Evolutionary conservation across 306 rosid species (phyloP).

Genomic region (Corylus americana): DNA sequence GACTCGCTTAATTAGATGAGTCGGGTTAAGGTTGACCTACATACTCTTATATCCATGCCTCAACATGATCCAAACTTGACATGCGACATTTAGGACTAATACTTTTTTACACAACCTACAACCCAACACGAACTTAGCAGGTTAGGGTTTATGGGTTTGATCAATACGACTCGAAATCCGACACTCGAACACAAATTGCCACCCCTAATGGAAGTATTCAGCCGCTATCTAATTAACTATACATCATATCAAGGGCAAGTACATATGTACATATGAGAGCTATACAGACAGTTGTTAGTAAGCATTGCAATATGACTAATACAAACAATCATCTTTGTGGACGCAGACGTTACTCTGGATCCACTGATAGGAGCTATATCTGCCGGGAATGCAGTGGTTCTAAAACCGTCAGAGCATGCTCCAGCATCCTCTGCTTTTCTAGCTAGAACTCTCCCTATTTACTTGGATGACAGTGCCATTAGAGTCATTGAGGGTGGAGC

Average conservation of each 20-base stretch:
- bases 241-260: background rate
- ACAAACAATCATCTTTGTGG: background rate
- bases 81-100: no score
- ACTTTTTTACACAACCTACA: no score
- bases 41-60: no score
- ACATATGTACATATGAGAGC: background rate
- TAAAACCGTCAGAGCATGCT: slow-evolving; percentile 81
- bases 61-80: no score
- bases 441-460: slow-evolving; percentile 59
- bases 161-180: no score
- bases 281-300: background rate
- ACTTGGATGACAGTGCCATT: slow-evolving; percentile 68
- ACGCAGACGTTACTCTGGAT: slow-evolving; percentile 75
- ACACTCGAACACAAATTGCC: no score
- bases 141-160: no score
- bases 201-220: no score
- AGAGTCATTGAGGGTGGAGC: slow-evolving; percentile 75
- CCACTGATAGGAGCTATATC: slow-evolving; percentile 92
- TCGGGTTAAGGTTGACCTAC: no score
- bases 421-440: slow-evolving; percentile 72
- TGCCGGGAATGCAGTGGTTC: slow-evolving; percentile 73
- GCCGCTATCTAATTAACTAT: background rate
- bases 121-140: no score
- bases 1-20: no score
- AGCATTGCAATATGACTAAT: background rate